Base-by-base conservation (phyloP, 192 early-diverging fungal genomes). In the Backusella luteola region DNA sequence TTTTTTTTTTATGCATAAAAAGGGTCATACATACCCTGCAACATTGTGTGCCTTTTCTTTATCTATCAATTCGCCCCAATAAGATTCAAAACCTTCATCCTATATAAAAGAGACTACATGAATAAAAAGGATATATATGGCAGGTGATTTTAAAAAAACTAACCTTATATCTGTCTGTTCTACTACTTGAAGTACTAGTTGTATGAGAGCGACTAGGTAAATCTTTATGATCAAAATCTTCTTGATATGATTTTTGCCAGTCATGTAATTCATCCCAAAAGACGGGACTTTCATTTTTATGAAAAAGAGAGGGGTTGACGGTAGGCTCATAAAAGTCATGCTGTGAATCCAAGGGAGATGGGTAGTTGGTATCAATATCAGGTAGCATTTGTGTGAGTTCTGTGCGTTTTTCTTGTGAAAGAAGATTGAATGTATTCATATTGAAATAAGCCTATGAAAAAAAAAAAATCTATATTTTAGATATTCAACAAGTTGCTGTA, bases 41-140 rank as follows among this genome's bases (percentile, higher is more conserved):
- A 83, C 77, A 78, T 78, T 76, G 66, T 76, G 69, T 34, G 71
- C 69, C 44, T 76, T 83, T 38, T 83, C 81, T 67, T 74, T 67
- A 72, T 76, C 77, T 63, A 63, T 56, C 12, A 73, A 53, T 46
- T 82, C 81, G 23, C 74, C 77, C 77, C 74, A 83, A 41, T 79
- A 79, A 35, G 70, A 66, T 35, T 83, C 81, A 38, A 77, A 79
- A 4, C 53, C 76, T 29, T 77, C 76, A 35, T 77, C 76, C 76
- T 77, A 21, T 77, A 21, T 35, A n/a, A 44, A 8, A 34, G n/a
- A 39, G 7, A 39, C 32, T 2, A 32, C 32, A 32, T 41, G 39
- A 5, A 14, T 26, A 21, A n/a, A 32, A 69, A 21, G 3, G 15
- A 67, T 29, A 12, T 2, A 35, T 67, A 0, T 34, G 12, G 9